Evolutionary conservation across 148 eudicot species (phyloP).

Genomic region (Nepenthes gracilis): DNA sequence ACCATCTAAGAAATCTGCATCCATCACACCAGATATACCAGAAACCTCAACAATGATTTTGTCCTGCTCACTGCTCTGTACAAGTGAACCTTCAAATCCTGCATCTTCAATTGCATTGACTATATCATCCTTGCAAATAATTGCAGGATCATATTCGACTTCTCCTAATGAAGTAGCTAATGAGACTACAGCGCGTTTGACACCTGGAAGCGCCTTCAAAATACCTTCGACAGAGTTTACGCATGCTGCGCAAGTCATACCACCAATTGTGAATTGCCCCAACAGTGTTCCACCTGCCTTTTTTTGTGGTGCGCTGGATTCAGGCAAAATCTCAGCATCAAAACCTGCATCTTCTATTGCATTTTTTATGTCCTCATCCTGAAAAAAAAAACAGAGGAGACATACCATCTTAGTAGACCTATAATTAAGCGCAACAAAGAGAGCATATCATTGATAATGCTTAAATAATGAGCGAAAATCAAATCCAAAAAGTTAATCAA

Average conservation of each 20-base stretch:
- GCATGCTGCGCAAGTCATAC: slow-evolving; percentile 99
- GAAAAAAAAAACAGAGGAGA: slow-evolving; percentile 17
- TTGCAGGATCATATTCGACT: slow-evolving; percentile 73
- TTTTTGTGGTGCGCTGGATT: slow-evolving; percentile 26
- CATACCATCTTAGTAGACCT: neutral
- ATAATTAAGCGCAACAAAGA: neutral
- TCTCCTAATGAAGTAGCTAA: slow-evolving; percentile 89
- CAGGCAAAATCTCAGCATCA: slow-evolving; percentile 19
- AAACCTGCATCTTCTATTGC: slow-evolving; percentile 93
- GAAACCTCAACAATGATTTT: slow-evolving; percentile 50
- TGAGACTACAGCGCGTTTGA: slow-evolving; percentile 65
- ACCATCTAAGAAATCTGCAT: slow-evolving; percentile 53
- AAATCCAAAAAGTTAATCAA: no score
- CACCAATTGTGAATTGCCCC: slow-evolving; percentile 91
- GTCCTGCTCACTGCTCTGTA: slow-evolving; percentile 87
- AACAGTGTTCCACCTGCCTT: slow-evolving; percentile 39
- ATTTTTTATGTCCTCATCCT: slow-evolving; percentile 75
- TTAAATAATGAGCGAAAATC: no score
- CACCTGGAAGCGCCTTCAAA: slow-evolving; percentile 71
- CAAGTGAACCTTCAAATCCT: slow-evolving; percentile 91
- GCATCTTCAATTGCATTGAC: slow-evolving; percentile 89
- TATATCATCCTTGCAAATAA: slow-evolving; percentile 67
- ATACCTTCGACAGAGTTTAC: slow-evolving; percentile 93
- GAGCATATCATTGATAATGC: neutral
- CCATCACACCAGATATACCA: slow-evolving; percentile 52